These are phyloP conservation scores for Barbarea vulgaris DNA, from an alignment of 345 rosid genomes.

Conservation along the genomic window DNA sequence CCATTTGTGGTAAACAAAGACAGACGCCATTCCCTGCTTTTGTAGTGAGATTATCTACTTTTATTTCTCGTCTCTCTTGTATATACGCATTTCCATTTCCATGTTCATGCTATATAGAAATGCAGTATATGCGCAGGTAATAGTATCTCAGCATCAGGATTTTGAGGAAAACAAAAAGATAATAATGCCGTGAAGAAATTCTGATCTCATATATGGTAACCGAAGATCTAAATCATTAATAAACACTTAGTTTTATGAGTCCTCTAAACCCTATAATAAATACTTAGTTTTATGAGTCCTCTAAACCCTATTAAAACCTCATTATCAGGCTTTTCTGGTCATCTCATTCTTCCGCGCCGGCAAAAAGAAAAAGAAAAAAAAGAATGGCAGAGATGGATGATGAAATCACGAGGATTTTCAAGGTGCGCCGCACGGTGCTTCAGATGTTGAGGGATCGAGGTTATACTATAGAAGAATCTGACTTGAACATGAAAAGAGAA, in stretches of 20 bases:
- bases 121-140: not conserved
- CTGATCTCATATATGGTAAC: not conserved
- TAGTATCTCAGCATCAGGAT: not conserved
- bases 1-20: conserved; percentile 21
- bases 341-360: conserved; percentile 21
- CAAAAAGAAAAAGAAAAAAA: not conserved
- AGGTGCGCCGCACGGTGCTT: conserved; percentile 53
- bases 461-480: conserved; percentile 48
- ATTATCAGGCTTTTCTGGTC: not conserved
- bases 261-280: not conserved
- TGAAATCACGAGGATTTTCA: conserved; percentile 55
- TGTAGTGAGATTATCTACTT: not conserved
- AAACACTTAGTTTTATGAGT: too few relatives aligned
- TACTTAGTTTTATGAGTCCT: not conserved
- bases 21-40: not conserved
- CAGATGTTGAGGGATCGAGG: conserved; percentile 67
- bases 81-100: not conserved
- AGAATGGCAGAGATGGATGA: conserved; percentile 47
- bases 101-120: not conserved
- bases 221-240: not conserved
- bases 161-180: not conserved
- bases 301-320: conserved; percentile 26
- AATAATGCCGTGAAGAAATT: not conserved
- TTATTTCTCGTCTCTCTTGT: not conserved
- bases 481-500: conserved; percentile 51